Evolutionary conservation across 371 early-diverging fungal species (phyloP), one percentile per base, ranked within the genome.

Genomic region (Hamiltosporidium tvaerminnensis): DNA sequence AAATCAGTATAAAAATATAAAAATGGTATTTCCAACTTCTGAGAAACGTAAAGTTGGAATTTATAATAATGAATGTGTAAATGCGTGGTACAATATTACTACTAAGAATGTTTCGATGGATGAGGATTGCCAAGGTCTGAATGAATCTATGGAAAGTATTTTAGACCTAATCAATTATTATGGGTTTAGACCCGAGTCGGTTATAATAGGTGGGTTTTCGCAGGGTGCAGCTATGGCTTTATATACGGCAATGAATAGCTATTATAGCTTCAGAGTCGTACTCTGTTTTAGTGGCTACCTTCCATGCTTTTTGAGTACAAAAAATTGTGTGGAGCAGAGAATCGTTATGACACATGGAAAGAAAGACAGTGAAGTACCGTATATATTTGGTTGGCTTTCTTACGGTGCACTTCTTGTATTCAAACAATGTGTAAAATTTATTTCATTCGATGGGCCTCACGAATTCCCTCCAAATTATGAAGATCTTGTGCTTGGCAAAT

Each of bases 211-310:
- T 4, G 56, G 56, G 7, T 55, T 55, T 55, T 55, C 56, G 33
- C 56, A 55, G 33, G 56, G 56, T 55, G 56, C 30, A 4, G 56
- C 56, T 4, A 32, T 55, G 33, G 56, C 56, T 16, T 39, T 55
- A 3, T 55, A 55, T 55, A 55, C 33, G n/a, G 56, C 30, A 23
- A n/a, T 55, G 31, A 55, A 23, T 23, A 23, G 23, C 23, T 23
- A 23, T 23, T 23, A 23, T 23, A 23, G 23, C 0, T 23, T 23
- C 23, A 23, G 23, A 23, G 23, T 23, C 23, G 23, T 23, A 23
- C 23, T 23, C 23, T 23, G 23, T 23, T 23, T 23, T 23, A 23
- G 23, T 23, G 23, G 23, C 23, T 23, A 23, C 23, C 23, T 23
- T 23, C 23, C 23, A 23, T 23, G 23, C 23, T 23, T 23, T 23